Base-by-base conservation (phyloP, 805 yeast species). In the Suhomyces emberorum region DNA sequence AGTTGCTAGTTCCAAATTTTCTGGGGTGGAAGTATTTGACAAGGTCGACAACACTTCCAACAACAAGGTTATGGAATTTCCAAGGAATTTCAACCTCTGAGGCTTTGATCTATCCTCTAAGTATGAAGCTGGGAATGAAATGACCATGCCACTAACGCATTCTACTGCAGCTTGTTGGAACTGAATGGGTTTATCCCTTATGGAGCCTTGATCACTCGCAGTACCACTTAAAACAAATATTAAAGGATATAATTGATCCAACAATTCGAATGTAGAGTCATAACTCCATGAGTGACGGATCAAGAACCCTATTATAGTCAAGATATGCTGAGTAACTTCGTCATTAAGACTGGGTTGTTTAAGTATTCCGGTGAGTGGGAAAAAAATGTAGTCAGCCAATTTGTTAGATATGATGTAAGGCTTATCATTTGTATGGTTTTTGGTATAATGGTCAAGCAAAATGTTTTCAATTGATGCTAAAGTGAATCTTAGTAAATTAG, bases 361-460 rank as follows among this genome's bases (percentile, higher is more conserved):
- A 15, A 68, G 42, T 20, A 64, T 42, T 30, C 45, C 52, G 4
- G 70, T 53, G 11, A 67, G 22, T 2, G 74, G 74, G 34, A 61
- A 63, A 41, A 68, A 68, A 2, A 68, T 49, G 40, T 67, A 67
- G 49, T 67, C 72, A 0, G 70, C 72, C 7, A 68, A 36, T 14
- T 54, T 61, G 3, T 56, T 37, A 3, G 65, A 50, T 2, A 67
- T 30, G 2, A 43, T 30, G 39, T 62, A 65, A 2, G 41, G 35
- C 8, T 15, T 21, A 8, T 30, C 23, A 11, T 12, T 25, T 5
- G 20, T 8, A 14, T 15, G 10, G n/a, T 35, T 28, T 9, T 35
- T 14, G 12, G 18, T 20, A 18, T 40, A 28, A 34, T 54, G 60
- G 7, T 33, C 21, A 3, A 47, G 32, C n/a, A 61, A 46, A 11